phyloP scores from a whole-genome alignment of 495 filamentous ascomycete genomes.

The Neurospora sp. region DNA sequence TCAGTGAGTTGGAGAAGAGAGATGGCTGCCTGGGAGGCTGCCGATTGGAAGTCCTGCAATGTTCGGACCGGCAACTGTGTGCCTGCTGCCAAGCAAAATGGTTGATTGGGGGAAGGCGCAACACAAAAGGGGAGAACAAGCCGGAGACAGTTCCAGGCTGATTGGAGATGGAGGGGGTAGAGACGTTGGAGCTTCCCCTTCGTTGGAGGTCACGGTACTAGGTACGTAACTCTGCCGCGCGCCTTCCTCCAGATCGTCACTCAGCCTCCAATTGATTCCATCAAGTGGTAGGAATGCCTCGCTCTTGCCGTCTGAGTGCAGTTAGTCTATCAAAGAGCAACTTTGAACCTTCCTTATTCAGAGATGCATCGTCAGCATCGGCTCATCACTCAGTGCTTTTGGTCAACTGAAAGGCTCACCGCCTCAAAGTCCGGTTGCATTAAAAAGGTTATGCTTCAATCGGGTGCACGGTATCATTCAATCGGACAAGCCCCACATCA shows the following conservation, averaged over 20 bases:
- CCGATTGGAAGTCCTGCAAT: constrained; percentile 14
- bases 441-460: background rate
- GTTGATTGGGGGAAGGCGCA: background rate
- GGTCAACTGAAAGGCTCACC: background rate
- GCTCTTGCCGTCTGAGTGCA: background rate
- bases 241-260: background rate
- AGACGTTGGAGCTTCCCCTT: background rate
- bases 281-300: background rate
- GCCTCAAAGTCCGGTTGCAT: background rate
- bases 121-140: background rate
- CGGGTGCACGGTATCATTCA: background rate
- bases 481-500: background rate
- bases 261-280: background rate
- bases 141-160: background rate
- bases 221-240: background rate
- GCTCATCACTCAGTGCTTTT: background rate
- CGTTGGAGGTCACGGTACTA: background rate
- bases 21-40: constrained; percentile 8
- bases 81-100: background rate
- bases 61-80: background rate
- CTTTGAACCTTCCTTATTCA: background rate
- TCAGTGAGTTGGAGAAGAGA: background rate
- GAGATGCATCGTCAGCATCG: background rate
- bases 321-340: background rate
- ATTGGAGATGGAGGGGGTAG: background rate